Conservation (phyloP, 2,329 filamentous ascomycete genomes). For the Ophiognomonia clavigignenti-juglandacearum region DNA sequence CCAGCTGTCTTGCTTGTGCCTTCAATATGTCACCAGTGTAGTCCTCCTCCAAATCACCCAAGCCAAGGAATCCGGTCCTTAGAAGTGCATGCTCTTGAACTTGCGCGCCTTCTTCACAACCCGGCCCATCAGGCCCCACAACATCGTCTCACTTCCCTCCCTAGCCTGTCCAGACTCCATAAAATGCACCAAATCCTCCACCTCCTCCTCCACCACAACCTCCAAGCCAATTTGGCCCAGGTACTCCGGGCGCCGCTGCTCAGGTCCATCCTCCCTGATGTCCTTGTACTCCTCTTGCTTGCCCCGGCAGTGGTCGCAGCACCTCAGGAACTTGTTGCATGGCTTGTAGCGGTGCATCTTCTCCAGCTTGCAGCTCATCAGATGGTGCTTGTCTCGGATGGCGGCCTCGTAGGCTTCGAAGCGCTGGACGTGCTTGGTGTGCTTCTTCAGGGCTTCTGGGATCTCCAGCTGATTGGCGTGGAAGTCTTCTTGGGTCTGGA, state of each 20-base stretch:
- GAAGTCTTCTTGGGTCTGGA: constrained; percentile 1
- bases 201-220: not conserved
- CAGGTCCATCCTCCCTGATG: not conserved
- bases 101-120: no score
- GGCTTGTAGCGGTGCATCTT: constrained; percentile 10
- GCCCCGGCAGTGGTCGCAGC: constrained; percentile 7
- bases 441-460: not conserved
- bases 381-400: not conserved
- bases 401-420: not conserved
- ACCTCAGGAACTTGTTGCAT: constrained; percentile 4
- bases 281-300: not conserved
- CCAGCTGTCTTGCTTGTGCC: no score
- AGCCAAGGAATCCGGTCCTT: no score
- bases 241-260: not conserved
- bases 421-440: not conserved
- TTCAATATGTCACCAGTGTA: no score
- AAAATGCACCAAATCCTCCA: not conserved
- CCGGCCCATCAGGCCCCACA: no score
- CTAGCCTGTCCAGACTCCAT: no score
- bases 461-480: not conserved
- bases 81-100: no score
- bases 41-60: no score
- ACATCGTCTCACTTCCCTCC: no score
- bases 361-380: constrained; percentile 7
- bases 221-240: not conserved